Base-by-base conservation (phyloP, 345 rosid genomes). In the Lepidium aucheri region DNA sequence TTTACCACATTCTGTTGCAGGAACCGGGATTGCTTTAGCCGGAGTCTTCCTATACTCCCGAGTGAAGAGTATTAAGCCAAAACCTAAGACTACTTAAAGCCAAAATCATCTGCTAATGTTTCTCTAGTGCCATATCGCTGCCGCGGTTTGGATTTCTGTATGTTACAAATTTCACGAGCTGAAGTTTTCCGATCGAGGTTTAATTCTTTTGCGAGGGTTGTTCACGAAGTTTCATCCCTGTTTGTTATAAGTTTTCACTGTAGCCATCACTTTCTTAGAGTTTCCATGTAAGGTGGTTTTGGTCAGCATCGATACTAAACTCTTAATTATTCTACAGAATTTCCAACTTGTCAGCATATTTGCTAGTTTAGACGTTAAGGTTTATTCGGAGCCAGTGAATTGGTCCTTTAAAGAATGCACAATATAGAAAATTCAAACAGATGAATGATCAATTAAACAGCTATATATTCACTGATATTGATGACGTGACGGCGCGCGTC, bases 21-120 rank as follows among this genome's bases (percentile, higher is more conserved):
- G 99, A 62, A 95, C 99, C 51, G 99, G 91, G 8, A 64, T 95
- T 34, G 99, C 95, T 11, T 90, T 95, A 36, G 89, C 91, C 5
- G 99, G 99, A 78, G 97, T 95, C 44, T 95, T 95, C 76, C 65
- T 89, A 49, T 95, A 95, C 73, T 95, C 99, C 6, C 83, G 96
- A 76, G 97, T 87, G 88, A 94, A 91, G 79, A 77, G 96, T 70
- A 83, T 94, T 22, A 91, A 91, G 80, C 78, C 96, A 24, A 88
- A 90, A 91, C 76, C 89, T 9, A 90, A 90, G 83, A 58, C 85
- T 58, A 87, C 90, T 45, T 95, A 70, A 70, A 63, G 40, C 26
- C 32, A 28, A 28, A 53, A 62, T 9, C 26, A 63, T 45, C 42
- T 26, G 63, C 63, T 62, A 70, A 53, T 52, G 53, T 35, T 24